Base-by-base conservation (phyloP, 2,329 filamentous ascomycete species). In the Colletotrichum navitas region DNA sequence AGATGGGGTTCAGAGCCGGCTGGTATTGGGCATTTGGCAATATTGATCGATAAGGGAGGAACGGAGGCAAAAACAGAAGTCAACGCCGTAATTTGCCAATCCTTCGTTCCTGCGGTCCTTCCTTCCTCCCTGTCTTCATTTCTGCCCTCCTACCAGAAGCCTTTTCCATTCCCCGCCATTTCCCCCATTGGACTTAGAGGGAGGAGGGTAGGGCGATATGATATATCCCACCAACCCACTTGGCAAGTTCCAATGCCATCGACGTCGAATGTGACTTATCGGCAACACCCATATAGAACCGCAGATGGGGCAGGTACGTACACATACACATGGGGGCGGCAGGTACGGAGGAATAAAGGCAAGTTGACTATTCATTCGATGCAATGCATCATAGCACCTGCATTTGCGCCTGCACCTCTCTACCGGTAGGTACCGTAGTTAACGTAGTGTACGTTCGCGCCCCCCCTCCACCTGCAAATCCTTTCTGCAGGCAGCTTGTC, bases 41-140 rank as follows among this genome's bases (percentile, higher is more conserved):
- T 29, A 34, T 41, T 62, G 56, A 21, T 47, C 10, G 18, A 47
- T 47, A n/a, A 63, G 47, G 24, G 39, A 45, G 60, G 10, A n/a
- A 68, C 12, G 34, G 62, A 47, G 14, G 61, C 29, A 43, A 29
- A 26, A 26, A 12, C 66, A 45, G 43, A 29, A 43, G 55, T 54
- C 47, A 55, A 18, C 34, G 43, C 47, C 54, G 66, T 24, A 47
- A 47, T 47, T 59, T 29, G 32, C 45, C 32, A 39, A 24, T 62
- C 34, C 12, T 18, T 43, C 41, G 10, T 4, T 36, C 36, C 36
- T 36, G 11, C 36, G 10, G 1, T 39, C 36, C 12, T 39, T 39
- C 36, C 12, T 51, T 62, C 66, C 10, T 41, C 21, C 34, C 12
- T 26, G 5, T 14, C 18, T 45, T 45, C 21, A 1, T 8, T 21